phyloP scores from a whole-genome alignment of 179 eudicot species.

The Carnegiea gigantea region DNA sequence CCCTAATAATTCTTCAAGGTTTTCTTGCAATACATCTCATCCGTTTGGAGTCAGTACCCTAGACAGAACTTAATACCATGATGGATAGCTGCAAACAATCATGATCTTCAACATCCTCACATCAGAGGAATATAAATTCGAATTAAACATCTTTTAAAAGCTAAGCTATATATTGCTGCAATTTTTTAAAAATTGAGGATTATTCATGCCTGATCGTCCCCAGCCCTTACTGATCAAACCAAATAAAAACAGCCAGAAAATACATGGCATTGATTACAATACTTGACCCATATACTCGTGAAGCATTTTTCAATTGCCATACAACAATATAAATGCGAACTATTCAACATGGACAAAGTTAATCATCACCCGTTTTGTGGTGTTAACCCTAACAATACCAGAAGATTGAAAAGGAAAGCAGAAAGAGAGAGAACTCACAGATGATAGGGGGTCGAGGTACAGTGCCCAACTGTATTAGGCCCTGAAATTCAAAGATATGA shows the following conservation, averaged over 20 bases:
- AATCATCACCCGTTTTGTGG: background rate
- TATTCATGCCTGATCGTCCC: no score
- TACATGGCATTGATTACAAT: no score
- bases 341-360: no score
- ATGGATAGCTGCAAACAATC: background rate
- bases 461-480: background rate
- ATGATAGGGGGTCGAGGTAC: background rate
- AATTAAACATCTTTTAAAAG: no score
- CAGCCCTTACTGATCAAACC: no score
- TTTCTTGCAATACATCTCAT: background rate
- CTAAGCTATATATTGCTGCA: no score
- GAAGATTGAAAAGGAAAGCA: background rate
- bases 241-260: no score
- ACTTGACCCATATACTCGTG: background rate
- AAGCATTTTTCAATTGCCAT: background rate
- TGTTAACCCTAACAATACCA: conserved; percentile 5
- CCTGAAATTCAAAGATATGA: background rate
- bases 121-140: background rate
- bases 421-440: conserved; percentile 12
- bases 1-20: background rate
- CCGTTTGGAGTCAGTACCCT: conserved; percentile 17
- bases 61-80: background rate
- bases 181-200: no score
- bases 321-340: no score
- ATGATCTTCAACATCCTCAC: background rate